A percentile compares a stretch with the other conserved stretches of the same genome.
Conservation (phyloP, 805 yeast species). For the Cyberlindnera mrakii region DNA sequence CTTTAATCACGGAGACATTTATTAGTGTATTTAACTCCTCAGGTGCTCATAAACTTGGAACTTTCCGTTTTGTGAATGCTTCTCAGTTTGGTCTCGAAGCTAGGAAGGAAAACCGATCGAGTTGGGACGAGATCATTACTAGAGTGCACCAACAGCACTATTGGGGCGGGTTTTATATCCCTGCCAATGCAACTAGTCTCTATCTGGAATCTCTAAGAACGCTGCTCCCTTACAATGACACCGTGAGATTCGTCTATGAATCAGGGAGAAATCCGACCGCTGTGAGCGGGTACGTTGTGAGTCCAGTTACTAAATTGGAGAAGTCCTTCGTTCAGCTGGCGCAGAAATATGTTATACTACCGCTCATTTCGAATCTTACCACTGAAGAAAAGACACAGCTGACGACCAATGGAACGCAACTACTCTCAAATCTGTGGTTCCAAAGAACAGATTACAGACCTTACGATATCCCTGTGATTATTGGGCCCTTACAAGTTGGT, state of each 20-base stretch:
- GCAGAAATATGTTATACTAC: slow-evolving; percentile 11
- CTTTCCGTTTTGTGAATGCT: slow-evolving; percentile 9
- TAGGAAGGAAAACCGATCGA: slow-evolving; percentile 5
- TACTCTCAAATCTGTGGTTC: slow-evolving; percentile 13
- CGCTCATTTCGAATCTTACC: slow-evolving; percentile 11
- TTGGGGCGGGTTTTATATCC: slow-evolving; percentile 54
- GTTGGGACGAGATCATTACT: slow-evolving; percentile 30
- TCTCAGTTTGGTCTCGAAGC: slow-evolving; percentile 5
- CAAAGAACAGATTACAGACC: slow-evolving; percentile 37
- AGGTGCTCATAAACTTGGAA: slow-evolving; percentile 8
- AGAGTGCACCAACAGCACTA: slow-evolving; percentile 45
- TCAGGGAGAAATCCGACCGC: slow-evolving; percentile 51
- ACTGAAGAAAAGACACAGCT: slow-evolving; percentile 1
- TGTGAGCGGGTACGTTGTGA: slow-evolving; percentile 28
- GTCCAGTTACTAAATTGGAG: slow-evolving; percentile 26
- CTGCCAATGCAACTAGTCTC: slow-evolving; percentile 35
- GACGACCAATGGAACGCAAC: slow-evolving; percentile 21
- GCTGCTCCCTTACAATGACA: slow-evolving; percentile 5
- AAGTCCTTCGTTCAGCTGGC: slow-evolving; percentile 11
- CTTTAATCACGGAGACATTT: slow-evolving; percentile 8
- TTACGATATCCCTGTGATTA: slow-evolving; percentile 34
- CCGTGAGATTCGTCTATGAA: slow-evolving; percentile 41
- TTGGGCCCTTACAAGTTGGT: slow-evolving; percentile 64
- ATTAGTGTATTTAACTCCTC: slow-evolving; percentile 3
- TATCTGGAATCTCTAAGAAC: slow-evolving; percentile 15